Conservation (phyloP, 805 yeast genomes). For the Hagleromyces aurorensis region DNA sequence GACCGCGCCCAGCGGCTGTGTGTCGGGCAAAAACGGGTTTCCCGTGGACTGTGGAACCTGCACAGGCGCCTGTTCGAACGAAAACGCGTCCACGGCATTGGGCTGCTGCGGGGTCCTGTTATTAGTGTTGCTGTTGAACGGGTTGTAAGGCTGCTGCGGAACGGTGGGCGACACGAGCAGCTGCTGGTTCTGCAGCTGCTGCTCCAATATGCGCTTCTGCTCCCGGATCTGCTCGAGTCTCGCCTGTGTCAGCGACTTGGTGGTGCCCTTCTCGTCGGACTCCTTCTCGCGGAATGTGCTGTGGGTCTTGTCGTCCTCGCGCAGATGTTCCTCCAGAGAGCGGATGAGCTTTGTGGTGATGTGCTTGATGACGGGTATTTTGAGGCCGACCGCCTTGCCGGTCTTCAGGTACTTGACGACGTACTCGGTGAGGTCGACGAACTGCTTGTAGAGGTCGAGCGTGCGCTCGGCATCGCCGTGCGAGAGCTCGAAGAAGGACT, state of each 20-base stretch:
- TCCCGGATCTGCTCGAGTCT: constrained; percentile 30
- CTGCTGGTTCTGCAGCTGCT: constrained; percentile 28
- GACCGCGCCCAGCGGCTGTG: constrained; percentile 13
- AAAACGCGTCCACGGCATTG: constrained; percentile 9
- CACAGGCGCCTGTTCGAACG: constrained; percentile 9
- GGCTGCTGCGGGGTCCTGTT: constrained; percentile 7
- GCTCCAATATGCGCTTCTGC: constrained; percentile 27
- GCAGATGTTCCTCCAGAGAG: constrained; percentile 79
- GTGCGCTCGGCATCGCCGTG: constrained; percentile 81
- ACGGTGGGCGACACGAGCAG: constrained; percentile 21
- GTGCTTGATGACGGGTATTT: constrained; percentile 92
- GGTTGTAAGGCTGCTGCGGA: constrained; percentile 28
- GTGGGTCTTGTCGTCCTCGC: constrained; percentile 62
- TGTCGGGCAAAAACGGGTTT: constrained; percentile 22
- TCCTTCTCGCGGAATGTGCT: constrained; percentile 12
- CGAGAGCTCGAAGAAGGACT: constrained; percentile 91
- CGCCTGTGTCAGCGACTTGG: constrained; percentile 25
- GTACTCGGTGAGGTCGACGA: constrained; percentile 76
- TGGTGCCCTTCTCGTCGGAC: constrained; percentile 8
- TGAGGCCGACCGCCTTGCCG: constrained; percentile 85
- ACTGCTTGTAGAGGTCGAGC: constrained; percentile 70
- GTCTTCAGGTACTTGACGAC: constrained; percentile 82
- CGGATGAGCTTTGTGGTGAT: constrained; percentile 91
- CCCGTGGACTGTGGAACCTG: constrained; percentile 16
- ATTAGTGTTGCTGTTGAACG: constrained; percentile 25